Conservation (phyloP, 768 basidiomycete species). For the Russula vinacea region DNA sequence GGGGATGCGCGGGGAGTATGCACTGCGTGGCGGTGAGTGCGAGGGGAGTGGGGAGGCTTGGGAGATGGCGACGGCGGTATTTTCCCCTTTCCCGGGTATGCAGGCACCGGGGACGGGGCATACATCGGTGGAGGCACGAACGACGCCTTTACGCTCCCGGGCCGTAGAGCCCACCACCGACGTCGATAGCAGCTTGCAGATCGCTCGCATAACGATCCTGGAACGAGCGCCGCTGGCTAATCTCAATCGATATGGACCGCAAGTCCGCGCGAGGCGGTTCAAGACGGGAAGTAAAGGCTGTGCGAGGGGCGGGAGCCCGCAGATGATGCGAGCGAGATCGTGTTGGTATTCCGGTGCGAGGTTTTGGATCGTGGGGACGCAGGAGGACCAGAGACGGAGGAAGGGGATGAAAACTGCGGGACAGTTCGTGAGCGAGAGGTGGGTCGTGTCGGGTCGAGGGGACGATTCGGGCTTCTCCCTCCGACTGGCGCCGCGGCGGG, state of each 20-base stretch:
- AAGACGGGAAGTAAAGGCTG: constrained; percentile 44
- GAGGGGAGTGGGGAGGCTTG: constrained; percentile 29
- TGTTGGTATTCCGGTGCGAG: constrained; percentile 66
- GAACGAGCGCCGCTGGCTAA: constrained; percentile 78
- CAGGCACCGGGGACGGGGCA: constrained; percentile 30
- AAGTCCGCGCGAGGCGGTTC: constrained; percentile 73
- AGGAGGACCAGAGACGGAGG: constrained; percentile 66
- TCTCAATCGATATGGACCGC: constrained; percentile 83
- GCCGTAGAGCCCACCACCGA: constrained; percentile 39
- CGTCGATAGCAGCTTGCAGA: constrained; percentile 76
- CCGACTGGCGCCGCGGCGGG: constrained; percentile 39
- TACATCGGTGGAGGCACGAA: constrained; percentile 75
- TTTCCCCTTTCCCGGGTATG: constrained; percentile 12
- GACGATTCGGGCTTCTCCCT: constrained; percentile 39
- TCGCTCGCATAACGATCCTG: constrained; percentile 74
- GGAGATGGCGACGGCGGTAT: constrained; percentile 9
- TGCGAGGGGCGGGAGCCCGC: constrained; percentile 49
- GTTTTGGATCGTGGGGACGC: constrained; percentile 61
- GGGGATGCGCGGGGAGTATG: constrained; percentile 33
- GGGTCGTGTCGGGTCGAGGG: constrained; percentile 45
- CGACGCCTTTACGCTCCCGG: constrained; percentile 47
- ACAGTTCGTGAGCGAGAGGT: constrained; percentile 62
- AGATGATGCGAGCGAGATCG: constrained; percentile 80
- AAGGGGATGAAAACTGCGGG: constrained; percentile 66
- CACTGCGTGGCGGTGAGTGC: constrained; percentile 29